Conservation (phyloP, 805 yeast species). For the Yamadazyma paraphyllophila region DNA sequence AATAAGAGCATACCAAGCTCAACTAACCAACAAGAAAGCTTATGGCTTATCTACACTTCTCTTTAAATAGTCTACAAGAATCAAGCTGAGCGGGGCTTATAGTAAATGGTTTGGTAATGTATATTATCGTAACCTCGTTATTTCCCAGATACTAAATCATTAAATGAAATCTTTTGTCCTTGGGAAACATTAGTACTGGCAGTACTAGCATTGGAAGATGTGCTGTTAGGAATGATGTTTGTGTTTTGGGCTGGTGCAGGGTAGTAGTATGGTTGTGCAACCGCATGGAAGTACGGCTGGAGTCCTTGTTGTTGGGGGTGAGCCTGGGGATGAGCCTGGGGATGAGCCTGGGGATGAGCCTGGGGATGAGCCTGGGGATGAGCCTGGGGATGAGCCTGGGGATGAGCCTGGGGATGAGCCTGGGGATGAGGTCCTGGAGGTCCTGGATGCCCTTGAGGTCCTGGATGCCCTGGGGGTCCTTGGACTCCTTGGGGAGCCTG, state of each 20-base stretch:
- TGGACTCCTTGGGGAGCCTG: too few relatives aligned
- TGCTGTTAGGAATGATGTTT: not conserved
- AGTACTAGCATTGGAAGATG: not conserved
- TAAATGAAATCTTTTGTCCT: conserved; percentile 41
- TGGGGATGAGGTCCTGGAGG: too few relatives aligned
- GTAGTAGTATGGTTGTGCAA: not conserved
- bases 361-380: not conserved
- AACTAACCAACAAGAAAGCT: too few relatives aligned
- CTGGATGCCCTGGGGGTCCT: too few relatives aligned
- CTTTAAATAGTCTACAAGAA: too few relatives aligned
- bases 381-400: too few relatives aligned
- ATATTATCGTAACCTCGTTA: not conserved
- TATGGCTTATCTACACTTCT: too few relatives aligned
- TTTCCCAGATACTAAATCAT: conserved; percentile 28
- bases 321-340: conserved; percentile 1
- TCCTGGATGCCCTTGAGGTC: too few relatives aligned
- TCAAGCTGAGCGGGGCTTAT: too few relatives aligned
- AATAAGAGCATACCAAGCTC: too few relatives aligned
- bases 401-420: too few relatives aligned
- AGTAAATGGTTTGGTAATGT: not conserved
- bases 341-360: not conserved
- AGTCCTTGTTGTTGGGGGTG: not conserved
- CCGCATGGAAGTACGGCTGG: conserved; percentile 1
- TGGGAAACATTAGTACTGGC: conserved; percentile 7
- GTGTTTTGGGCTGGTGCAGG: not conserved